These are phyloP conservation scores for Malbranchea zuffiana DNA, from an alignment of 2,329 filamentous ascomycete genomes.

Conservation along the genomic window DNA sequence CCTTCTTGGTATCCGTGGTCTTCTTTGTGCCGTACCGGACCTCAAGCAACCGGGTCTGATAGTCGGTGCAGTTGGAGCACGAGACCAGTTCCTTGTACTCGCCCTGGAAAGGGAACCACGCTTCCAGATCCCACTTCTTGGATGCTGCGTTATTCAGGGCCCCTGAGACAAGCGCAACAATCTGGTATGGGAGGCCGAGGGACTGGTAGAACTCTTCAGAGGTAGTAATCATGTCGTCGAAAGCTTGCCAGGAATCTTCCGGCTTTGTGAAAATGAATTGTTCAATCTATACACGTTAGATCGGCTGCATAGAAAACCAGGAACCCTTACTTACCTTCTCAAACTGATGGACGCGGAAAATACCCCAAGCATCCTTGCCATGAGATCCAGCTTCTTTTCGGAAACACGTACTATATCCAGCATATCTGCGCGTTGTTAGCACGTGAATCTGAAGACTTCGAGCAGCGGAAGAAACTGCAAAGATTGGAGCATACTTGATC, in stretches of 20 bases:
- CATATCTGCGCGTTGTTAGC: conserved; percentile 40
- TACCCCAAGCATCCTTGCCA: conserved; percentile 89
- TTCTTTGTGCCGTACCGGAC: conserved; percentile 85
- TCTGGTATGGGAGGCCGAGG: conserved; percentile 76
- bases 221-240: conserved; percentile 81
- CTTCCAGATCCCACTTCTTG: conserved; percentile 94
- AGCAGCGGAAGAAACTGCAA: conserved; percentile 1
- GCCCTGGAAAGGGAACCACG: conserved; percentile 90
- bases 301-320: conserved; percentile 7
- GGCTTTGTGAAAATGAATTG: conserved; percentile 74
- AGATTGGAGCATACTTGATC: conserved; percentile 52
- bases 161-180: conserved; percentile 91
- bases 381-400: conserved; percentile 88
- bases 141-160: conserved; percentile 79
- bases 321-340: conserved; percentile 54
- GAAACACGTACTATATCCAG: conserved; percentile 91
- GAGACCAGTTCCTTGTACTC: conserved; percentile 98
- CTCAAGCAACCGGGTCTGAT: conserved; percentile 87
- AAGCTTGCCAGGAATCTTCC: conserved; percentile 83
- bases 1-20: conserved; percentile 73
- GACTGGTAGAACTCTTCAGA: conserved; percentile 95
- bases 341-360: conserved; percentile 97
- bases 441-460: neutral
- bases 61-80: conserved; percentile 96
- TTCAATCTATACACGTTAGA: conserved; percentile 45